Evolutionary conservation across 345 rosid species (phyloP), one percentile per base, ranked within the genome.

Genomic region (Eutrema heterophyllum): DNA sequence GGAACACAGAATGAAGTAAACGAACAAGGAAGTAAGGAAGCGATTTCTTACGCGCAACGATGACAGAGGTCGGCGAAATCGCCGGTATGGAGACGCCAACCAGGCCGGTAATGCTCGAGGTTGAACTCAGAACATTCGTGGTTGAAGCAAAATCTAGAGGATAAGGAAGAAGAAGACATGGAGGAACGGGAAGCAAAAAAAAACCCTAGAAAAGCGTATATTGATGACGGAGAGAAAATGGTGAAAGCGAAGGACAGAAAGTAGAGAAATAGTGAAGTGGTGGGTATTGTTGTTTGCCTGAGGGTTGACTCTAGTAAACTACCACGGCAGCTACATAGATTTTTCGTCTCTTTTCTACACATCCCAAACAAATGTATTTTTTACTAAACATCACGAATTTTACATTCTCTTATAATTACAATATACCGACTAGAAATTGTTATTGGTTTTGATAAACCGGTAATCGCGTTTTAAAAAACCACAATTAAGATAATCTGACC

Each of bases 11-110:
- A 38, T 46, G 16, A 72, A 67, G 59, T 46, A 67, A 73, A 33
- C 21, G 29, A 18, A 50, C 40, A 38, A 30, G 8, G 32, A 6
- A 32, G 33, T 1, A 59, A 60, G 44, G 18, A 54, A 13, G 4
- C 24, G n/a, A 0, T 18, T 32, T 67, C 87, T 86, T 81, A 95
- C 99, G 84, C 94, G 93, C 99, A 95, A 78, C 92, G 89, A 81
- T 87, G 89, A 82, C 99, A 95, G 52, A 95, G 98, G 73, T 90
- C 90, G n/a, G 88, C 97, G 43, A 77, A 80, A 76, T 89, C 96
- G 21, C 97, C 98, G 61, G 80, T 62, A 64, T 92, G 96, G 66
- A 95, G 83, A 70, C 86, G 84, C 99, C 99, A 95, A 7, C 94
- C 99, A 64, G 83, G 92, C 44, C 90, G 81, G 35, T 70, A 83